phyloP scores from a whole-genome alignment of 2,329 filamentous ascomycete genomes.

The Esteya vermicola region DNA sequence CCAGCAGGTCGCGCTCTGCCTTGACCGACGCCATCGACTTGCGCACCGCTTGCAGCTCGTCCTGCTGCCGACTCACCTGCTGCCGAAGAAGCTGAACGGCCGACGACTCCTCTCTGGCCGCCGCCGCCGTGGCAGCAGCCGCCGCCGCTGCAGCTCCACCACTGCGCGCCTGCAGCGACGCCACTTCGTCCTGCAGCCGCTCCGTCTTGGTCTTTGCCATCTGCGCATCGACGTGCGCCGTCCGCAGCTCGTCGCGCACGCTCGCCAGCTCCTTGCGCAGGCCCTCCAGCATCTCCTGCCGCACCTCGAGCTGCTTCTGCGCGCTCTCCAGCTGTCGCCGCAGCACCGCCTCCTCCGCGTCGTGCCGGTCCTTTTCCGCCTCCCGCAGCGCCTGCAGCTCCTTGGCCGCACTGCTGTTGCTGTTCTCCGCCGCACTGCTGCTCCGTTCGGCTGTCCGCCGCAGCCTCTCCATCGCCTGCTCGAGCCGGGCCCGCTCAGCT shows the following conservation, averaged over 20 bases:
- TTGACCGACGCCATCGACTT: constrained; percentile 42
- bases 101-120: constrained; percentile 43
- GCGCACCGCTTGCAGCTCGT: constrained; percentile 45
- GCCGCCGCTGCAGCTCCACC: constrained; percentile 25
- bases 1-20: constrained; percentile 53
- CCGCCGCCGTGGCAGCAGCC: constrained; percentile 13
- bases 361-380: constrained; percentile 58
- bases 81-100: too few species aligned
- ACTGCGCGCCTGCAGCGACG: constrained; percentile 50
- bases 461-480: constrained; percentile 56
- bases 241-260: constrained; percentile 55
- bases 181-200: constrained; percentile 61
- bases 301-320: constrained; percentile 53
- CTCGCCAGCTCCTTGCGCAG: constrained; percentile 51
- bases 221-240: constrained; percentile 49
- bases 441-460: constrained; percentile 52
- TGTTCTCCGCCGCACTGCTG: constrained; percentile 54
- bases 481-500: constrained; percentile 50
- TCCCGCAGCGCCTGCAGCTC: too few species aligned
- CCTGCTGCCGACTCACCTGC: constrained; percentile 47
- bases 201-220: constrained; percentile 50
- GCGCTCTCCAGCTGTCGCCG: constrained; percentile 62
- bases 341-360: constrained; percentile 55
- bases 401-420: constrained; percentile 51
- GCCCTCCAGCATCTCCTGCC: constrained; percentile 50